Percentiles rank a stretch among this genome's conserved stretches.
phyloP scores from a whole-genome alignment of 192 early-diverging fungal species.

The Coemansia nantahalensis region DNA sequence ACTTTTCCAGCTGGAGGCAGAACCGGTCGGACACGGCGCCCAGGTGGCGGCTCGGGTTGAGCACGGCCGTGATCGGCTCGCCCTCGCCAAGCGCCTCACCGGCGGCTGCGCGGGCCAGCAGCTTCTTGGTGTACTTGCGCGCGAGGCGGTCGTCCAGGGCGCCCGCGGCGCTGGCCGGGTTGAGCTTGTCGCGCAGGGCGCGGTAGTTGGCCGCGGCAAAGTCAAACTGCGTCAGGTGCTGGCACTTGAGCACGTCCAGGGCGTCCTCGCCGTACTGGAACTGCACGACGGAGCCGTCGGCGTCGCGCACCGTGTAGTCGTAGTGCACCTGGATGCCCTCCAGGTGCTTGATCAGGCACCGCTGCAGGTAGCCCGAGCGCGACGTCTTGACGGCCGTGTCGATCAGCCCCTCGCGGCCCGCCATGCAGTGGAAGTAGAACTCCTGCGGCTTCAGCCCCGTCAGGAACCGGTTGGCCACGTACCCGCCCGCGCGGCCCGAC shows the following conservation, averaged over 20 bases:
- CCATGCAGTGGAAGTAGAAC: constrained; percentile 95
- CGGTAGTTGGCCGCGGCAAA: constrained; percentile 92
- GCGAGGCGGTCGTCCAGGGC: constrained; percentile 75
- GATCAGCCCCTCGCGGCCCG: constrained; percentile 99
- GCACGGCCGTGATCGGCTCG: constrained; percentile 78
- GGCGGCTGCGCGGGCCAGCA: constrained; percentile 63
- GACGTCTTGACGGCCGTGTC: constrained; percentile 99
- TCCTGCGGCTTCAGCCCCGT: constrained; percentile 96
- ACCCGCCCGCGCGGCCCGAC: constrained; percentile 92
- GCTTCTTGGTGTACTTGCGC: constrained; percentile 71
- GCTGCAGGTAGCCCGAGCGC: constrained; percentile 97
- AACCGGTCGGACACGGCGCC: constrained; percentile 91
- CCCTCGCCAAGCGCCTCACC: constrained; percentile 4
- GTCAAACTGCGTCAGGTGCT: constrained; percentile 85
- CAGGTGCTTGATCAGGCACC: constrained; percentile 98
- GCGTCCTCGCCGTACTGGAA: constrained; percentile 99
- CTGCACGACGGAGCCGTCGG: constrained; percentile 92
- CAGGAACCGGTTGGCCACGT: constrained; percentile 94
- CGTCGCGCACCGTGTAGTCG: constrained; percentile 95
- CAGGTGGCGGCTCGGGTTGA: constrained; percentile 77
- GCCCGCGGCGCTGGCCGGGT: constrained; percentile 62
- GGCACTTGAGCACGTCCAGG: constrained; percentile 93
- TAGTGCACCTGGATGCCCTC: constrained; percentile 95
- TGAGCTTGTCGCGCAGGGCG: constrained; percentile 76
- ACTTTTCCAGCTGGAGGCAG: constrained; percentile 62